Evolutionary conservation across 2,329 filamentous ascomycete genomes (phyloP).

Genomic region (Diaporthe citrichinensis): DNA sequence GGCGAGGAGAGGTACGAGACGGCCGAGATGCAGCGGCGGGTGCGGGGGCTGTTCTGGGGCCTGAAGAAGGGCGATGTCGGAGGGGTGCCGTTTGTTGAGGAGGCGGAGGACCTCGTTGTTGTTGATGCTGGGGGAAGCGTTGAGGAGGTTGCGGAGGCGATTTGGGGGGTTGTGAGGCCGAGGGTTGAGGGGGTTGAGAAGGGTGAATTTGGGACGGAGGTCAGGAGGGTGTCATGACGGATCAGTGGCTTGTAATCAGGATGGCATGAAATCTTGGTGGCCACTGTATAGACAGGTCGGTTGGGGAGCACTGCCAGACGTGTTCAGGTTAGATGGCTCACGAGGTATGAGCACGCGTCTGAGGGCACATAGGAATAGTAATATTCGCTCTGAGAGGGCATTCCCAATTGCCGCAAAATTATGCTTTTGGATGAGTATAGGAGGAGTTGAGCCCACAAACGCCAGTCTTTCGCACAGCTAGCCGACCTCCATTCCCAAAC

Average conservation of each 20-base stretch:
- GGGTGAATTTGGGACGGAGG: conserved; percentile 58
- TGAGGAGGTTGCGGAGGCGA: conserved; percentile 69
- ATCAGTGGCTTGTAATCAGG: not conserved
- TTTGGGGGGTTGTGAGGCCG: conserved; percentile 67
- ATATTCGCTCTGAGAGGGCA: not conserved
- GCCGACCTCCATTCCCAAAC: conserved; percentile 3
- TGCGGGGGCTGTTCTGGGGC: conserved; percentile 80
- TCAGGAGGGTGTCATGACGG: conserved; percentile 61
- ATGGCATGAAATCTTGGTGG: not conserved
- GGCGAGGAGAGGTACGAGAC: conserved; percentile 92
- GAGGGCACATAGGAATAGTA: not conserved
- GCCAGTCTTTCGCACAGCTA: conserved; percentile 31
- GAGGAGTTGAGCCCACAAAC: conserved; percentile 46
- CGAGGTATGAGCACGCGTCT: not conserved
- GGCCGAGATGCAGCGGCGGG: conserved; percentile 83
- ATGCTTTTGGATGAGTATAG: conserved; percentile 30
- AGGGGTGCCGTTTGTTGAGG: conserved; percentile 58
- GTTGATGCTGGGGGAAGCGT: conserved; percentile 67
- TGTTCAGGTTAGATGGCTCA: not conserved
- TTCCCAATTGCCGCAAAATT: not conserved
- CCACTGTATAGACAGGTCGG: no score
- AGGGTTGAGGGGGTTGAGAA: conserved; percentile 64
- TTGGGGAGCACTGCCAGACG: not conserved
- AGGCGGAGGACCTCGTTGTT: conserved; percentile 67
- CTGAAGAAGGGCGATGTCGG: conserved; percentile 60